Evolutionary conservation across 2,329 filamentous ascomycete genomes (phyloP), one percentile per base, ranked within the genome.

Genomic region (Paramyrothecium sp.): DNA sequence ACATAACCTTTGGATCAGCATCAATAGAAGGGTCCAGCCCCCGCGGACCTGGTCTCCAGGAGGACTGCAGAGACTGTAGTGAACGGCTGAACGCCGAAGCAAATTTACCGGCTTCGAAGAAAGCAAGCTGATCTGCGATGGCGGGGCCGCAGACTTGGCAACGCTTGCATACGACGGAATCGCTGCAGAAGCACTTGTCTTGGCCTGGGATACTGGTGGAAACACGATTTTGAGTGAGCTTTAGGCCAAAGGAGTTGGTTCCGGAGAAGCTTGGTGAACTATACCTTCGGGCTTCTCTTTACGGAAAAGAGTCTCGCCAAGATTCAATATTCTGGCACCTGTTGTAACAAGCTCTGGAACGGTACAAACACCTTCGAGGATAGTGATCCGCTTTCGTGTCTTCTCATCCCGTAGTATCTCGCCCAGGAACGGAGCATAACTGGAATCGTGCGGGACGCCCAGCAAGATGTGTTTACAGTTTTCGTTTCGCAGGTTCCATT

Each of bases 391-490:
- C 33, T 72, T 63, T 21, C 74, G 74, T 21, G 68, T 72, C 8
- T 66, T 63, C 12, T 78, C 71, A 41, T 84, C 78, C 49, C 74
- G 72, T 22, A 81, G 70, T 3, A 87, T 70, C 58, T 84, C 79
- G 62, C 84, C 79, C 20, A 89, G 69, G 61, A 87, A 84, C 10
- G 84, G 78, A 5, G 82, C 82, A 63, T 88, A 88, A 7, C 80
- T 79, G 23, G 82, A 75, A 65, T 88, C 84, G 63, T 87, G 85
- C 2, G 84, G 86, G 53, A 87, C 78, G 50, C 85, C 86, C 38
- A 89, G 73, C 34, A 88, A 70, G 51, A 89, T 76, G 61, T 86
- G 81, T 65, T 81, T 84, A 75, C 86, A 89, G 65, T 86, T 87
- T 60, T 78, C 71, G 59, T 87, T 87, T 61, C 77, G 75, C 51